Conservation (phyloP, 1,139 yeast species). For the Suhomyces ambrosiae region DNA sequence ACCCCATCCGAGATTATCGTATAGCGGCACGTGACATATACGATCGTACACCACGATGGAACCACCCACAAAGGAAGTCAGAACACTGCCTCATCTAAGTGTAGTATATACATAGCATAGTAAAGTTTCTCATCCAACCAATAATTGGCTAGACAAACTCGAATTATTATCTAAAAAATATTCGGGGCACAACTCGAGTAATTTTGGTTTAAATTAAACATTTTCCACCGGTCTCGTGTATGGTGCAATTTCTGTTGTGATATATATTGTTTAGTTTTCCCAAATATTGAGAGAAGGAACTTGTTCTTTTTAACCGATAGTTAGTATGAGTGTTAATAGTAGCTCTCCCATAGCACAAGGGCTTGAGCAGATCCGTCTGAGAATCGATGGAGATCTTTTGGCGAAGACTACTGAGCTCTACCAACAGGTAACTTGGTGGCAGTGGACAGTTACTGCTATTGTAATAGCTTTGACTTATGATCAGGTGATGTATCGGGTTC, state of each 20-base stretch:
- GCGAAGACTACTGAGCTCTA: conserved; percentile 10
- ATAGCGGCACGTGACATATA: conserved; percentile 8
- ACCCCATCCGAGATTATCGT: too few relatives aligned
- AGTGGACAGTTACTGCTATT: conserved; percentile 52
- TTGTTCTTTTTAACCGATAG: conserved; percentile 3
- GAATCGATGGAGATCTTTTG: conserved; percentile 10
- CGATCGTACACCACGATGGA: conserved; percentile 4
- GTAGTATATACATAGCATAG: too few relatives aligned
- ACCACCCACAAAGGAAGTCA: too few relatives aligned
- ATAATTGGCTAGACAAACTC: too few relatives aligned
- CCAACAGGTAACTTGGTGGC: conserved; percentile 42
- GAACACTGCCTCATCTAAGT: too few relatives aligned
- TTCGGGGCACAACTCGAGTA: too few relatives aligned
- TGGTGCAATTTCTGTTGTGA: too few relatives aligned
- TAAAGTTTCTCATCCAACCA: too few relatives aligned
- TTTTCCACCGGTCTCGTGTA: too few relatives aligned
- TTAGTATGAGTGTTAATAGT: conserved; percentile 17
- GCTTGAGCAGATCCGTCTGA: conserved; percentile 11
- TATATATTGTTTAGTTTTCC: conserved; percentile 1
- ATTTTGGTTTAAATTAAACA: too few relatives aligned
- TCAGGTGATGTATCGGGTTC: conserved; percentile 73
- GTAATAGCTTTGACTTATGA: conserved; percentile 66
- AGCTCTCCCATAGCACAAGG: conserved; percentile 19
- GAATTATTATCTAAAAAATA: too few relatives aligned
- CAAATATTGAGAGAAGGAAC: neutral